These are phyloP conservation scores for Lavandula angustifolia DNA, from an alignment of 257 asterid species.

Conservation along the genomic window DNA sequence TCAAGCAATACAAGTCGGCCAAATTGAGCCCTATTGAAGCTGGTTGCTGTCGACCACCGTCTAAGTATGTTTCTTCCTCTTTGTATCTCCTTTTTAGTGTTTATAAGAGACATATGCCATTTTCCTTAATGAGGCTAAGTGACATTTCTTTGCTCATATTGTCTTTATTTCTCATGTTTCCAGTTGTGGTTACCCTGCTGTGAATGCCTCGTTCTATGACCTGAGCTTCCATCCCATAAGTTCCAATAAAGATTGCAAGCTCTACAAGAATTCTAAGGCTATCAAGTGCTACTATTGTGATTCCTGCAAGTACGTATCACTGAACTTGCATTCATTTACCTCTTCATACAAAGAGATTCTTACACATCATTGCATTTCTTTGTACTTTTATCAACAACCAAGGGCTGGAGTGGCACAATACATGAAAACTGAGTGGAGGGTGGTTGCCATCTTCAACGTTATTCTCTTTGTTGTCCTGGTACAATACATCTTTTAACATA, in stretches of 20 bases:
- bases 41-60: slow-evolving; percentile 95
- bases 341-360: slow-evolving; percentile 23
- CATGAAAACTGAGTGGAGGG: slow-evolving; percentile 97
- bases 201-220: slow-evolving; percentile 79
- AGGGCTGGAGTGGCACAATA: slow-evolving; percentile 98
- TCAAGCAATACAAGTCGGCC: slow-evolving; percentile 60
- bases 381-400: slow-evolving; percentile 21
- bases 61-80: slow-evolving; percentile 56
- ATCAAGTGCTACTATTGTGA: slow-evolving; percentile 84
- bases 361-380: slow-evolving; percentile 17
- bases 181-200: slow-evolving; percentile 93
- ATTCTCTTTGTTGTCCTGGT: slow-evolving; percentile 81
- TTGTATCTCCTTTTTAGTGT: neutral
- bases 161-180: slow-evolving; percentile 6
- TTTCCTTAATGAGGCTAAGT: neutral
- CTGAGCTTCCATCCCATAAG: slow-evolving; percentile 77
- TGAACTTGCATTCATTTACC: slow-evolving; percentile 4
- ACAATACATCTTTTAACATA: slow-evolving; percentile 23
- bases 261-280: slow-evolving; percentile 69
- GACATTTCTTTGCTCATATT: neutral
- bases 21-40: slow-evolving; percentile 87
- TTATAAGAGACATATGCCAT: neutral
- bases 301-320: slow-evolving; percentile 76
- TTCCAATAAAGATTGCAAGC: slow-evolving; percentile 74
- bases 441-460: slow-evolving; percentile 81